These are phyloP conservation scores for Penicillium verhagenii DNA, from an alignment of 495 filamentous ascomycete species.

Conservation along the genomic window DNA sequence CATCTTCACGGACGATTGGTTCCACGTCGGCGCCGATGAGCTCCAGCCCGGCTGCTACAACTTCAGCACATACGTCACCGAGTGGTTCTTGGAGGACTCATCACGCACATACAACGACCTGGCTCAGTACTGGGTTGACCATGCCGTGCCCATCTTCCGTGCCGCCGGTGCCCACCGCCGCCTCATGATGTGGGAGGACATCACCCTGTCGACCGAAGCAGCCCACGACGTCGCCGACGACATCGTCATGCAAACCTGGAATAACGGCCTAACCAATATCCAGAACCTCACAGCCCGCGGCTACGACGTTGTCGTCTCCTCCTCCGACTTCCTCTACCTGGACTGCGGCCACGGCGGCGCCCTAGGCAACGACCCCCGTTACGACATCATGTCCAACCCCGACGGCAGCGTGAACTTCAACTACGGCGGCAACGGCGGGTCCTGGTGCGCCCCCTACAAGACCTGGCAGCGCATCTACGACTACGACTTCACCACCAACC, in stretches of 20 bases:
- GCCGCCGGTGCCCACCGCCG: constrained; percentile 37
- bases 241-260: constrained; percentile 56
- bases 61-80: constrained; percentile 43
- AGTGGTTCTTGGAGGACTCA: constrained; percentile 49
- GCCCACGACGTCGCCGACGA: constrained; percentile 49
- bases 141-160: constrained; percentile 53
- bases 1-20: constrained; percentile 53
- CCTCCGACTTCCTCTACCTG: constrained; percentile 54
- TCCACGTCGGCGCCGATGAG: constrained; percentile 57
- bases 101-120: constrained; percentile 54
- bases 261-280: constrained; percentile 52
- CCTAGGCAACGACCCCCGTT: constrained; percentile 53
- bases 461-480: constrained; percentile 62
- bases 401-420: constrained; percentile 50
- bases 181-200: constrained; percentile 59
- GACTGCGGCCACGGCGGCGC: constrained; percentile 57
- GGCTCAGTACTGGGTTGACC: constrained; percentile 54
- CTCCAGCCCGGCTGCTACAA: constrained; percentile 55
- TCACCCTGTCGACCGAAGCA: constrained; percentile 39
- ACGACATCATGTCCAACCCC: constrained; percentile 51
- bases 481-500: constrained; percentile 54
- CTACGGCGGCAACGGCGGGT: constrained; percentile 52
- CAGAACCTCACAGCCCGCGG: constrained; percentile 48
- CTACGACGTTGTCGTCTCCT: constrained; percentile 55
- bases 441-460: constrained; percentile 60